phyloP scores from a whole-genome alignment of 2,329 filamentous ascomycete species.

The Alternaria sp. region DNA sequence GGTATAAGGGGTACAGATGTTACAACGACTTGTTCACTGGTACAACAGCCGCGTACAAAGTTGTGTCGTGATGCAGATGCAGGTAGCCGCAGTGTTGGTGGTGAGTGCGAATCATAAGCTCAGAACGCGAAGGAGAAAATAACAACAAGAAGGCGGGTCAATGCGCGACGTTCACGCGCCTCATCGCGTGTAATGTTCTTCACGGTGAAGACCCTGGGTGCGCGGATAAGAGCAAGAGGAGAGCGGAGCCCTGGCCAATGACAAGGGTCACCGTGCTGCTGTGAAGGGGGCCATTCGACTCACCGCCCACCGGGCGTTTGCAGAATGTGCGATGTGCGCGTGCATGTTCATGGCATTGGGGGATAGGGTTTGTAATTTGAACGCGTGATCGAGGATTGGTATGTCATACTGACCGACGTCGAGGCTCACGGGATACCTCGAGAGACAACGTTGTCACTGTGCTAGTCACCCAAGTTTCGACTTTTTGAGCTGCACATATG shows the following conservation, averaged over 20 bases:
- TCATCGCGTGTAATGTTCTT: not conserved
- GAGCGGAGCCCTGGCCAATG: not conserved
- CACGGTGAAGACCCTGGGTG: not conserved
- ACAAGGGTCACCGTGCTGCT: not conserved
- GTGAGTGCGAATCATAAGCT: not conserved
- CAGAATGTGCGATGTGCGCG: not conserved
- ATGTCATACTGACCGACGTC: not conserved
- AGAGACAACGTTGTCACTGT: not conserved
- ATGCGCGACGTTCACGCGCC: not conserved
- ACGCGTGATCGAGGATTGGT: not conserved
- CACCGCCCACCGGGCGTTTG: conserved; percentile 11
- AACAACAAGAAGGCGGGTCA: conserved; percentile 1
- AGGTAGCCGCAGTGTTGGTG: not conserved
- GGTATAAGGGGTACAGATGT: not conserved
- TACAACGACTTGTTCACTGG: not conserved
- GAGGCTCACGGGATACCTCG: not conserved
- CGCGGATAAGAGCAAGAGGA: not conserved
- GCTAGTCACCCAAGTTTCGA: not conserved
- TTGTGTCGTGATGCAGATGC: not conserved
- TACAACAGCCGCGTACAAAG: not conserved
- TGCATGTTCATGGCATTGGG: not conserved
- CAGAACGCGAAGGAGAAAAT: not conserved
- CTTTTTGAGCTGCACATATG: not conserved
- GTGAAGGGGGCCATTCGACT: conserved; percentile 1
- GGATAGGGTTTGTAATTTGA: too few relatives aligned